Evolutionary conservation across 2,329 filamentous ascomycete genomes (phyloP).

Genomic region (Colletotrichum tofieldiae): DNA sequence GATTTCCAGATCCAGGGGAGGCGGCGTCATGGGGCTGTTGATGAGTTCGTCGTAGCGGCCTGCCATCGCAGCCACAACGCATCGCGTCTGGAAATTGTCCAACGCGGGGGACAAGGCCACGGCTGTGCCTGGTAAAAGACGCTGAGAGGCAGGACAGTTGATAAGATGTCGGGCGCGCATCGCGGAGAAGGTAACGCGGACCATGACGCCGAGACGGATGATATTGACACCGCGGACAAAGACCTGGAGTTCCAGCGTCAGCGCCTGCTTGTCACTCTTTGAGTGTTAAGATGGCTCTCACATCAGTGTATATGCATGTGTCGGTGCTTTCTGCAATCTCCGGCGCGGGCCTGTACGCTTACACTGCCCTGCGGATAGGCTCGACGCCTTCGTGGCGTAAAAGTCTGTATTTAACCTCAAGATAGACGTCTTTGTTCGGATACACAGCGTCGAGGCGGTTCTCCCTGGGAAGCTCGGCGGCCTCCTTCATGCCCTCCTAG

Average conservation of each 20-base stretch:
- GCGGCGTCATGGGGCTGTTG: conserved; percentile 1
- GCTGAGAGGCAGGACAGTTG: conserved; percentile 71
- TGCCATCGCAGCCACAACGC: conserved; percentile 81
- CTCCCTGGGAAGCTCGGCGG: conserved; percentile 54
- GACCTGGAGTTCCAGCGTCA: neutral
- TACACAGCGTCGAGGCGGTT: conserved; percentile 74
- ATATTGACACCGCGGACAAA: conserved; percentile 20
- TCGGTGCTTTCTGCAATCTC: conserved; percentile 70
- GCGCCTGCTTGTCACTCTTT: neutral
- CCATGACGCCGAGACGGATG: conserved; percentile 71
- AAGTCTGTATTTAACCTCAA: conserved; percentile 82
- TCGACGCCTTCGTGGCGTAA: conserved; percentile 82
- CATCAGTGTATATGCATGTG: conserved; percentile 80
- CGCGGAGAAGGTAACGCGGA: conserved; percentile 80
- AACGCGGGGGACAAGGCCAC: conserved; percentile 66
- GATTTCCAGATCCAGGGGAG: conserved; percentile 68
- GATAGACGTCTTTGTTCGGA: conserved; percentile 74
- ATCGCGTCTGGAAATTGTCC: conserved; percentile 76
- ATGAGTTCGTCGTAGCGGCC: conserved; percentile 55
- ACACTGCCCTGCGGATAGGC: conserved; percentile 78
- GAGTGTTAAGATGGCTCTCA: conserved; percentile 52
- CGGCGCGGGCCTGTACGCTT: conserved; percentile 67
- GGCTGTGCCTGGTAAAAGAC: conserved; percentile 68
- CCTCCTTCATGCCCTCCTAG: conserved; percentile 64
- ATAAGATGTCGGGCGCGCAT: conserved; percentile 76